Evolutionary conservation across 2,329 filamentous ascomycete species (phyloP).

Genomic region (Aspergillus alliaceus): DNA sequence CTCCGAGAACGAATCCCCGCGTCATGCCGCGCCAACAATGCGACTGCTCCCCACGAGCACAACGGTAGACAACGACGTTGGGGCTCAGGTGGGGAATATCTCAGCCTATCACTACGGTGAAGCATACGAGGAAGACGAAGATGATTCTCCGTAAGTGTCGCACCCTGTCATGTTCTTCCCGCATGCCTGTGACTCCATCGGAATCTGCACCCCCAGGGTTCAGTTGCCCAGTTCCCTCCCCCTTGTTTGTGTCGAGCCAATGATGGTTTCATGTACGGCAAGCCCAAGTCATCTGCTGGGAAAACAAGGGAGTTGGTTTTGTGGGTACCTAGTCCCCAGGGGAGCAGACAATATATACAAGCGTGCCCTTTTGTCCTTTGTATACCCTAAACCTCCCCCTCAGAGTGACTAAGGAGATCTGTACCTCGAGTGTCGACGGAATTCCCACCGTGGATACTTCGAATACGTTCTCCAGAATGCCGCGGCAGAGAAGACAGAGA

Average conservation of each 20-base stretch:
- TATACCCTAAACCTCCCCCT: too few species aligned
- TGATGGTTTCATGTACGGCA: not conserved
- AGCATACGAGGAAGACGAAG: conserved; percentile 22
- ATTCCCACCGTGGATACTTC: not conserved
- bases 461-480: not conserved
- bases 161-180: conserved; percentile 1
- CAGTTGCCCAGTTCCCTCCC: conserved; percentile 1
- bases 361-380: not conserved
- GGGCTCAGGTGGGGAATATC: conserved; percentile 24
- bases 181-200: conserved; percentile 14
- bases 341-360: not conserved
- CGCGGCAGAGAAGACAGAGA: conserved; percentile 7
- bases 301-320: not conserved
- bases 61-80: conserved; percentile 35
- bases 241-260: conserved; percentile 8
- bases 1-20: conserved; percentile 31
- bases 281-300: not conserved
- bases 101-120: conserved; percentile 31
- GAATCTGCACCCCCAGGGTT: conserved; percentile 2
- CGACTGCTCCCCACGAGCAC: conserved; percentile 44
- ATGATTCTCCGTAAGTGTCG: conserved; percentile 40
- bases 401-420: not conserved
- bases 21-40: conserved; percentile 44
- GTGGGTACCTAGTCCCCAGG: too few species aligned
- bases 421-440: not conserved